Evolutionary conservation across 78 protist species (phyloP), one percentile per base, ranked within the genome.

Genomic region (Capsaspora owczarzaki): DNA sequence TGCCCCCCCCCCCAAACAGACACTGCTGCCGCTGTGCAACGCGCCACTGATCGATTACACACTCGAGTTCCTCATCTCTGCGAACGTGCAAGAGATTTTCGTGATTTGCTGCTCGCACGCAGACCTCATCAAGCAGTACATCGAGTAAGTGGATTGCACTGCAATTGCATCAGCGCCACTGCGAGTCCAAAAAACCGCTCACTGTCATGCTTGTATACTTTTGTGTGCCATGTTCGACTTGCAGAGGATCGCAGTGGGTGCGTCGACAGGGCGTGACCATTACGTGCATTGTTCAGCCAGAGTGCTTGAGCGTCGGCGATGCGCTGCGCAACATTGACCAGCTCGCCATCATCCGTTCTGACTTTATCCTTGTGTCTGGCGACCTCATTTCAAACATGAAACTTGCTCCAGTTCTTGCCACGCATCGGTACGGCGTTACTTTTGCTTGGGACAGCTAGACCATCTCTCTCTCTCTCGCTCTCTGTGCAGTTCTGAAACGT

Each of bases 11-110:
- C n/a, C n/a, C n/a, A n/a, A n/a, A n/a, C 66, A 80, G 87, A 60
- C 89, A 38, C 80, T 92, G 41, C 79, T 92, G 61, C 95, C 95
- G 29, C 80, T 92, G 27, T 85, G 61, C 38, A 90, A 88, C 61
- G 75, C 79, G 40, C 95, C 95, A 51, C 31, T 92, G 70, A 66
- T 92, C 49, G 95, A 92, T 82, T 92, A 92, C 86, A 88, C 93
- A 66, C 85, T 92, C 63, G 95, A 92, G 86, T 84, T 85, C n/a
- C 85, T 92, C 40, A 87, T 91, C 43, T 68, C 89, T 16, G 29
- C 79, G 51, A 93, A 89, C 29, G 90, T 92, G 22, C 74, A 90
- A 61, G 83, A 89, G 83, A 71, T 90, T 0, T 83, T 81, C 76
- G 70, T 92, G 69, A 74, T 92, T 20, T 81, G 88, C 83, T 82